Evolutionary conservation across 2,329 filamentous ascomycete genomes (phyloP).

Genomic region (Paracamarosporium sp.): DNA sequence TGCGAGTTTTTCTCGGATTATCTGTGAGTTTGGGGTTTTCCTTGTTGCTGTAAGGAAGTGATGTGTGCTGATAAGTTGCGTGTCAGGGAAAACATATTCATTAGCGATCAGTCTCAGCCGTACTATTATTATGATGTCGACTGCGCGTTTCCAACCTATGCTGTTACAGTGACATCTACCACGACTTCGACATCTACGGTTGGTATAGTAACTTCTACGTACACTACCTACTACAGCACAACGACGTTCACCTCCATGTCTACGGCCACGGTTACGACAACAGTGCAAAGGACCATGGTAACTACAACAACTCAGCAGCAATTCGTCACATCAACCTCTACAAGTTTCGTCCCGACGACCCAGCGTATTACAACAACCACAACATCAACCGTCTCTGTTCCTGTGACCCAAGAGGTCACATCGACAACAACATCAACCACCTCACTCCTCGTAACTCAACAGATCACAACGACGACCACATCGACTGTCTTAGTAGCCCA

Average conservation of each 20-base stretch:
- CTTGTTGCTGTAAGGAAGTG: not conserved
- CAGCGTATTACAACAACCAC: not conserved
- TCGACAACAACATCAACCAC: too few relatives aligned
- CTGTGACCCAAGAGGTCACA: not conserved
- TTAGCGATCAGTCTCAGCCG: slow-evolving; percentile 13
- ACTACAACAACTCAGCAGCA: too few relatives aligned
- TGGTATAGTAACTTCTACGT: slow-evolving; percentile 1
- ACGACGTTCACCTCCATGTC: not conserved
- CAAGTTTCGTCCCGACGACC: too few relatives aligned
- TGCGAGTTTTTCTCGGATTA: slow-evolving; percentile 29
- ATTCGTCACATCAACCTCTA: too few relatives aligned
- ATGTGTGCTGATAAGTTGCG: not conserved
- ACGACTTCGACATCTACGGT: slow-evolving; percentile 1
- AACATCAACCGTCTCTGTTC: not conserved
- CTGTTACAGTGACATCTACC: not conserved
- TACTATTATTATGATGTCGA: slow-evolving; percentile 29
- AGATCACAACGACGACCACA: not conserved
- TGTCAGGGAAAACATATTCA: slow-evolving; percentile 18
- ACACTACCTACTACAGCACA: not conserved
- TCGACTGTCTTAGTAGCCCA: not conserved
- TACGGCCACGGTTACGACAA: not conserved
- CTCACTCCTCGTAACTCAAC: too few relatives aligned
- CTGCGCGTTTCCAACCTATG: slow-evolving; percentile 20
- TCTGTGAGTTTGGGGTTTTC: slow-evolving; percentile 19
- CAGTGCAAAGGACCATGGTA: not conserved